Percentiles rank a stretch among this genome's conserved stretches.
These are phyloP conservation scores for Chamaecrista fasciculata DNA, from an alignment of 306 rosid genomes.

Conservation along the genomic window DNA sequence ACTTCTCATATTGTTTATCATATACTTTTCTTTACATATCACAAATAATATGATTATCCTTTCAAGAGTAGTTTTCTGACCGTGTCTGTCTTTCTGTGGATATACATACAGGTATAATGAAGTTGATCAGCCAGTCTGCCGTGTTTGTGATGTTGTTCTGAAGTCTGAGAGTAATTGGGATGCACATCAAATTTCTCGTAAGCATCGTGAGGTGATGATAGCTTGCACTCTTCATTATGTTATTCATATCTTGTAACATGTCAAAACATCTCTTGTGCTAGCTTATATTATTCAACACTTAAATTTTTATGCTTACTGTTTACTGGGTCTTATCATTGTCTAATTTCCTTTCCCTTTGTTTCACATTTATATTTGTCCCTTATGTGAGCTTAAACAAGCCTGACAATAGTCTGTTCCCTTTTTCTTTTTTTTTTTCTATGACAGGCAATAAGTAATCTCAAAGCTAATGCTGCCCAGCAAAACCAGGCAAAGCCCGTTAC, in stretches of 20 bases:
- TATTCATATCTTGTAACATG: neutral
- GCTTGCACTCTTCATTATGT: constrained; percentile 1
- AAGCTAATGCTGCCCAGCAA: constrained; percentile 53
- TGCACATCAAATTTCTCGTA: constrained; percentile 81
- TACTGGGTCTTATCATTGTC: neutral
- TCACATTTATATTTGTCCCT: neutral
- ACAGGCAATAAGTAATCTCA: constrained; percentile 69
- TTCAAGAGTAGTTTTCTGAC: constrained; percentile 24
- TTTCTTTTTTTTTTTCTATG: neutral
- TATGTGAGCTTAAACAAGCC: neutral
- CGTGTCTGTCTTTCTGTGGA: neutral
- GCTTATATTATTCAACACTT: neutral
- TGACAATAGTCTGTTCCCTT: constrained; percentile 27
- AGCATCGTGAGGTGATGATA: constrained; percentile 82
- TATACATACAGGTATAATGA: constrained; percentile 69
- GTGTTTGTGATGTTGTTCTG: constrained; percentile 71
- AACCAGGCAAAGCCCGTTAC: constrained; percentile 49
- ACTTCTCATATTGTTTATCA: neutral
- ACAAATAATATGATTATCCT: neutral
- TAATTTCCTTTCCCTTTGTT: constrained; percentile 17
- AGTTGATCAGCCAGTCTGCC: constrained; percentile 76
- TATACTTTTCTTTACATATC: constrained; percentile 9
- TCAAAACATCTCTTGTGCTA: neutral
- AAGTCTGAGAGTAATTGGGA: constrained; percentile 79
- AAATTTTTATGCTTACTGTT: neutral